phyloP scores from a whole-genome alignment of 345 rosid species.

The Eucalyptus grandis region DNA sequence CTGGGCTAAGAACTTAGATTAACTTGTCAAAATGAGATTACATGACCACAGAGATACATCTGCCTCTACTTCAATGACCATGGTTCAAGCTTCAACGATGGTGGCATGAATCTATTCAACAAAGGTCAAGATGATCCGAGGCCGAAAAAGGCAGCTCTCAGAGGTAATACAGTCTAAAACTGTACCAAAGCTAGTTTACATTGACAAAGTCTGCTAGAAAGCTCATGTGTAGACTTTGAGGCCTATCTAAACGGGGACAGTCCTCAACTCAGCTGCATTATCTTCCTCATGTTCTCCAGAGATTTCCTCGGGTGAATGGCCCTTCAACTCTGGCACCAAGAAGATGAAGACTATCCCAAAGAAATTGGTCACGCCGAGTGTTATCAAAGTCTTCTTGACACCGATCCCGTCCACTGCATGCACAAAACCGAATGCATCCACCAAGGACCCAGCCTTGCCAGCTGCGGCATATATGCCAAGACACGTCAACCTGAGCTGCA shows the following conservation, averaged over 20 bases:
- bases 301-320: background rate
- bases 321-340: background rate
- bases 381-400: background rate
- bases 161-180: background rate
- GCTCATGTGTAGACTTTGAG: background rate
- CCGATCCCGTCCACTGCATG: background rate
- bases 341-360: background rate
- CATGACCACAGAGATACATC: background rate
- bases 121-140: background rate
- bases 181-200: background rate
- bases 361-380: background rate
- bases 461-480: background rate
- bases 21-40: background rate
- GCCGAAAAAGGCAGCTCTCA: background rate
- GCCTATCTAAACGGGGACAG: rapidly evolving
- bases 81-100: background rate
- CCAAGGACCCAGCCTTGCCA: background rate
- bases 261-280: background rate
- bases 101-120: background rate
- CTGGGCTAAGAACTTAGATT: background rate
- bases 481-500: background rate
- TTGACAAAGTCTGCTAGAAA: background rate
- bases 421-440: background rate
- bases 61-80: background rate
- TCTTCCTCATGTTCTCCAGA: background rate